phyloP scores from a whole-genome alignment of 257 asterid species.

The Solanum habrochaites region DNA sequence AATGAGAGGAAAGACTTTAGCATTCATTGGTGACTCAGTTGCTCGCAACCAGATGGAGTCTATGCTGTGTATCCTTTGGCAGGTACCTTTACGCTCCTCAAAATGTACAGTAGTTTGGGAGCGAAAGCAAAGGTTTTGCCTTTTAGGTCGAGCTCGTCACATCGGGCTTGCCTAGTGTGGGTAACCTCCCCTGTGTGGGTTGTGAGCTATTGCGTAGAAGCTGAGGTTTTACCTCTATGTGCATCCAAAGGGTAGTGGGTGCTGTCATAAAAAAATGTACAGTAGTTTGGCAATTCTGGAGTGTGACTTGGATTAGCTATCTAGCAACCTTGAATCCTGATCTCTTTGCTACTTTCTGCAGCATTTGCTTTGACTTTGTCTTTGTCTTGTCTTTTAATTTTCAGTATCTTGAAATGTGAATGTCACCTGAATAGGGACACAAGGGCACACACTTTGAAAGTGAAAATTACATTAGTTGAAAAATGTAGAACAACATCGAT shows the following conservation, averaged over 20 bases:
- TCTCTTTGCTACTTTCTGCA: background rate
- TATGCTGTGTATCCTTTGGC: conserved; percentile 89
- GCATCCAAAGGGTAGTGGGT: background rate
- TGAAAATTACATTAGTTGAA: background rate
- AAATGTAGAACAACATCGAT: background rate
- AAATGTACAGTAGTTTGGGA: background rate
- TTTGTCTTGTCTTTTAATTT: background rate
- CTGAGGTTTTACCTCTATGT: too few species aligned
- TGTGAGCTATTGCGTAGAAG: background rate
- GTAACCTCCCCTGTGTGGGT: background rate
- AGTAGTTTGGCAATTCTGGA: background rate
- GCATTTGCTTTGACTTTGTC: background rate
- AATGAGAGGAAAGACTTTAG: conserved; percentile 90
- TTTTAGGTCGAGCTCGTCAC: background rate
- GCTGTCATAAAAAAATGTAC: background rate
- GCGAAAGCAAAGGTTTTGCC: background rate
- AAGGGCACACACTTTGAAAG: background rate
- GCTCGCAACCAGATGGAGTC: conserved; percentile 99
- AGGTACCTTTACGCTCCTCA: conserved; percentile 29
- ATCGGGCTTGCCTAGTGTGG: background rate
- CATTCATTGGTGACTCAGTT: conserved; percentile 92
- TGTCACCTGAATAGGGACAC: background rate
- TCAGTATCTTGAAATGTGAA: background rate
- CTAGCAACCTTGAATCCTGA: background rate
- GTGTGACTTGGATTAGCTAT: background rate